phyloP scores from a whole-genome alignment of 257 asterid species.

The Solanum ossicruentum region DNA sequence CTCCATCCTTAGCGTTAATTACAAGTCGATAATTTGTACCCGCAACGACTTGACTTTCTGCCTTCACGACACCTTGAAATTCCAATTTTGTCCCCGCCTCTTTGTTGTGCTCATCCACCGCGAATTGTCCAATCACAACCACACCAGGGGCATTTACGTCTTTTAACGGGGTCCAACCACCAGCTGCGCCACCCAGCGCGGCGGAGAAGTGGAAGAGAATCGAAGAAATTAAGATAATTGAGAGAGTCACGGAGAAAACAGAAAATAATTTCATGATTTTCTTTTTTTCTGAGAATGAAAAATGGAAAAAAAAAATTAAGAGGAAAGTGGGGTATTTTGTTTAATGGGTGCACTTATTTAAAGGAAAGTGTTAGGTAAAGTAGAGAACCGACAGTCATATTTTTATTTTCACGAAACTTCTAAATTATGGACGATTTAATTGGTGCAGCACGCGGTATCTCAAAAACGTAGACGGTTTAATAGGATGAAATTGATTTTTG shows the following conservation, averaged over 20 bases:
- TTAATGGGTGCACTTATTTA: not conserved
- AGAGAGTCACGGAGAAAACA: not conserved
- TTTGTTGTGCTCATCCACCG: slow-evolving; percentile 28
- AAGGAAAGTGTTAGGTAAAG: not conserved
- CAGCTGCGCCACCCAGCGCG: not conserved
- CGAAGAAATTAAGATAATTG: not conserved
- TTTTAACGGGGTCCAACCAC: slow-evolving; percentile 12
- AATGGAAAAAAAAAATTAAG: not conserved
- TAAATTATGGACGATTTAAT: not conserved
- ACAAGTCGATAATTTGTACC: slow-evolving; percentile 24
- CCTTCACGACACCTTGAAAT: slow-evolving; percentile 7
- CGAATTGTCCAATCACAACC: slow-evolving; percentile 17
- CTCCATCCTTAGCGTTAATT: slow-evolving; percentile 15
- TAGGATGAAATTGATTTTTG: not conserved
- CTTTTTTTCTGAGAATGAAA: not conserved
- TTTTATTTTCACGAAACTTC: not conserved
- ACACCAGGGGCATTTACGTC: slow-evolving; percentile 14
- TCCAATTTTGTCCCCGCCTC: slow-evolving; percentile 1
- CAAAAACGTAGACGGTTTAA: not conserved
- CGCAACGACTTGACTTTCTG: slow-evolving; percentile 22
- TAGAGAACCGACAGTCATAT: not conserved
- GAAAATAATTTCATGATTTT: not conserved
- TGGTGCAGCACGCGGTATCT: not conserved
- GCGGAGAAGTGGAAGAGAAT: not conserved
- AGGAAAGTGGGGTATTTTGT: not conserved